Base-by-base conservation (phyloP, 2,329 filamentous ascomycete genomes). In the Ophiocordyceps unilateralis region DNA sequence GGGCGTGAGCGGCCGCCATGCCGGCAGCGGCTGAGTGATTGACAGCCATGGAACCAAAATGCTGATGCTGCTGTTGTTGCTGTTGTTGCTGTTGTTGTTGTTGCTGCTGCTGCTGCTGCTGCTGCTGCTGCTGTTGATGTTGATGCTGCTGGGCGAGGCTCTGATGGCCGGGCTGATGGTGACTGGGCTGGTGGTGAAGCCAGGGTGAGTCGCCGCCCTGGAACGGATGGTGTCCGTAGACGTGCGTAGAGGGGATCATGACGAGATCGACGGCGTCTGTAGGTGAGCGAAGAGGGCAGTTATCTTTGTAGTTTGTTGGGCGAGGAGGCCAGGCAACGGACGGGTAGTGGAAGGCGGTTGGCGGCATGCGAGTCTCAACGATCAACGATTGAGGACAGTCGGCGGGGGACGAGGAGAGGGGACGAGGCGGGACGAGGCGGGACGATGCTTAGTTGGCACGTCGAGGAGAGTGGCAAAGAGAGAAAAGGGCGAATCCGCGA, bases 1-100 rank as follows among this genome's bases (percentile, higher is more conserved):
- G 70, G 28, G 62, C 62, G 49, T 78, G 73, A 41, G 58, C 60
- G 17, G 60, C 63, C 36, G 70, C 60, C 49, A 69, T 57, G 45
- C 51, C 54, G 24, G 53, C 53, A 22, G 63, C 62, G 43, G 67
- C 69, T 51, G 74, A 78, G 55, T 78, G 78, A 49, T 69, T 77
- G 53, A 73, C 72, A 39, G 81, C 74, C 52, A 93, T 74, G 49
- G 83, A 81, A 58, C 74, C 81, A 63, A 85, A 88, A 58, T 83
- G 79, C 55, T 73, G 68, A 50, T 71, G 68, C 53, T 72, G 66
- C 63, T 51, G 49, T 8, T 26, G 24, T 9, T 26, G 24, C 24
- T 26, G 53, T 44, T 74, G 71, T 49, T 71, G 69, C 51, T 74
- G 66, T 53, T 74, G 69, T 50, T 83, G 79, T 55, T 73, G 68